Evolutionary conservation across 2,329 filamentous ascomycete species (phyloP).

Genomic region (Coniochaeta hoffmannii): DNA sequence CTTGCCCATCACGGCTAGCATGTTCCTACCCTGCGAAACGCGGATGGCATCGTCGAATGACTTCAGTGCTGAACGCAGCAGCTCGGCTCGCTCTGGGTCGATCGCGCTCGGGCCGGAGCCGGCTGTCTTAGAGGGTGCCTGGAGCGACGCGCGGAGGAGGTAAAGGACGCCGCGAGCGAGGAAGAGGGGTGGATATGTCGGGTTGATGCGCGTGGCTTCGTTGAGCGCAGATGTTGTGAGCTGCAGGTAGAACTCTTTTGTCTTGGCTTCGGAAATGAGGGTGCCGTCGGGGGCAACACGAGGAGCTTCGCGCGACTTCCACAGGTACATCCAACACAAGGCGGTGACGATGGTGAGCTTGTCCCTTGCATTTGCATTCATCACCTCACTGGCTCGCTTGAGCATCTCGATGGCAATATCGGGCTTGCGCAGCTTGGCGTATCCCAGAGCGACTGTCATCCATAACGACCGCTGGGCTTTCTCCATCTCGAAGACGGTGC

Average conservation of each 20-base stretch:
- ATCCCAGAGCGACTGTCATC: slow-evolving; percentile 96
- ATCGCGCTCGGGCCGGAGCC: slow-evolving; percentile 45
- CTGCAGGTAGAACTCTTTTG: slow-evolving; percentile 89
- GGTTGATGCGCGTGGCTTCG: slow-evolving; percentile 90
- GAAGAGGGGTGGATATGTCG: slow-evolving; percentile 83
- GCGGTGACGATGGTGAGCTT: slow-evolving; percentile 78
- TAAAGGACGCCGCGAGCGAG: slow-evolving; percentile 85
- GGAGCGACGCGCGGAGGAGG: slow-evolving; percentile 78
- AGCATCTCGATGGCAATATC: slow-evolving; percentile 74
- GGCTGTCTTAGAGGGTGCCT: slow-evolving; percentile 62
- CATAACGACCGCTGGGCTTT: slow-evolving; percentile 85
- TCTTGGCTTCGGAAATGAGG: slow-evolving; percentile 65
- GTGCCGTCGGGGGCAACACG: slow-evolving; percentile 55
- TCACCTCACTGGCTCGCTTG: slow-evolving; percentile 65
- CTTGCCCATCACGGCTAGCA: slow-evolving; percentile 87
- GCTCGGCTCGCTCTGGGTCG: slow-evolving; percentile 69
- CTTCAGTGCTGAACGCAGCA: slow-evolving; percentile 78
- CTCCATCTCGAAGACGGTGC: slow-evolving; percentile 91
- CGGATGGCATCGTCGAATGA: slow-evolving; percentile 91
- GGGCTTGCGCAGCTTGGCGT: slow-evolving; percentile 90
- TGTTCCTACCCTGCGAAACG: slow-evolving; percentile 76
- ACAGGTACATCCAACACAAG: slow-evolving; percentile 84
- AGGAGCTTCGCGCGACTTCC: slow-evolving; percentile 77
- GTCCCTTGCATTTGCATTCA: slow-evolving; percentile 68
- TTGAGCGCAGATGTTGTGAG: slow-evolving; percentile 87